Percentiles rank a stretch among this genome's conserved stretches.
Evolutionary conservation across 139 green algal genomes (phyloP).

Genomic region (Pseudopediastrum boryanum): DNA sequence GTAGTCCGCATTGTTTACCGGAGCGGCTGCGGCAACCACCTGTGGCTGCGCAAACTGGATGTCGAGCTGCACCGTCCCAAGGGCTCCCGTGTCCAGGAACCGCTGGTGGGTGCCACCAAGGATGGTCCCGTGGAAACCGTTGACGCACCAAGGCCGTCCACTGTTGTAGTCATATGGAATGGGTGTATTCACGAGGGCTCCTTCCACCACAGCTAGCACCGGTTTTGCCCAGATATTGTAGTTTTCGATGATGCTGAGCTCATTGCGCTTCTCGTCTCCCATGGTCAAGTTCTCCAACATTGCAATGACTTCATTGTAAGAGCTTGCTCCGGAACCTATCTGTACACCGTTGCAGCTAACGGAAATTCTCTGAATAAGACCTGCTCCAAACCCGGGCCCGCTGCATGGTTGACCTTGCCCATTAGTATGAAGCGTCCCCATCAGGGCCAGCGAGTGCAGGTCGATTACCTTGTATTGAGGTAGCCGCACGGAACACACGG

Average conservation of each 20-base stretch:
- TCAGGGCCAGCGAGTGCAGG: no score
- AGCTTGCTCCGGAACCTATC: not conserved
- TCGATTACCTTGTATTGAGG: no score
- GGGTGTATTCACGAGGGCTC: no score
- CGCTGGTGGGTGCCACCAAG: not conserved
- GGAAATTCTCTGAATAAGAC: not conserved
- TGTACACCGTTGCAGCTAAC: not conserved
- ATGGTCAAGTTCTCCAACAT: not conserved
- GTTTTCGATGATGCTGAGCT: not conserved
- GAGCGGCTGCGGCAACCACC: not conserved
- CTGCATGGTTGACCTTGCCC: not conserved
- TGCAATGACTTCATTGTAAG: not conserved
- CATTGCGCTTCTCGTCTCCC: not conserved
- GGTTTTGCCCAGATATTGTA: not conserved
- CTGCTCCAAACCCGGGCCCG: not conserved
- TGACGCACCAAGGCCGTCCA: no score
- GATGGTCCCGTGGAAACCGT: not conserved
- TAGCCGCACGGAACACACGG: not conserved
- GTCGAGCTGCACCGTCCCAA: constrained; percentile 7
- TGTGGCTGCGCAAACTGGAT: not conserved
- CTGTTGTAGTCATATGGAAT: no score
- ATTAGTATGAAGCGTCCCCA: no score
- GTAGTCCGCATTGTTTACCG: not conserved
- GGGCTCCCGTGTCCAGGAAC: constrained; percentile 1
- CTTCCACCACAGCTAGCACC: no score